A percentile compares a stretch with the other conserved stretches of the same genome.
phyloP scores from a whole-genome alignment of 768 basidiomycete species.

The Boletus edulis region DNA sequence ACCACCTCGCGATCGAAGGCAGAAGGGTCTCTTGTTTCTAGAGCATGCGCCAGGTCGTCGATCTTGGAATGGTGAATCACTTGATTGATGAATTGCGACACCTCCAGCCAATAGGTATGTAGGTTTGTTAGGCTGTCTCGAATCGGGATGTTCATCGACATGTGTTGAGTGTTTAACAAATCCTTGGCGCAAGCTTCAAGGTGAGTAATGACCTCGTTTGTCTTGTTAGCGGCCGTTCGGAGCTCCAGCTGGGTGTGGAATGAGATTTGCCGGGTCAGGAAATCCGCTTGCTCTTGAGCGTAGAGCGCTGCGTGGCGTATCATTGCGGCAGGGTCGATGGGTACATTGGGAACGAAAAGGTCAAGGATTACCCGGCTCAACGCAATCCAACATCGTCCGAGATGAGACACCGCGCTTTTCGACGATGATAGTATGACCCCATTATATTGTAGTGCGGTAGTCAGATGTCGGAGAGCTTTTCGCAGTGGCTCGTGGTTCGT shows the following conservation, averaged over 20 bases:
- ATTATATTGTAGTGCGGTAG: constrained; percentile 24
- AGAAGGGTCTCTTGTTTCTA: constrained; percentile 37
- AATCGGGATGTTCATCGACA: constrained; percentile 29
- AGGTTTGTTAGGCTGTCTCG: constrained; percentile 48
- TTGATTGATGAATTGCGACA: constrained; percentile 70
- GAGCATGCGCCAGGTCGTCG: constrained; percentile 40
- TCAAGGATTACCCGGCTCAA: constrained; percentile 59
- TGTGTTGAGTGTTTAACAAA: constrained; percentile 22
- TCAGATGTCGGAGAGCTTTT: constrained; percentile 33
- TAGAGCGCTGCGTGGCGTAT: constrained; percentile 47
- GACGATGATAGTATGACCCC: constrained; percentile 9
- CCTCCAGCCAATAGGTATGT: constrained; percentile 71
- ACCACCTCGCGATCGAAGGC: constrained; percentile 60
- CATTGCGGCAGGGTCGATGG: constrained; percentile 82
- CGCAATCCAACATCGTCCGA: constrained; percentile 58
- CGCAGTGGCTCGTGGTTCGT: constrained; percentile 36
- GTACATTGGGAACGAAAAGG: constrained; percentile 77
- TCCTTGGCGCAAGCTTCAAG: constrained; percentile 40
- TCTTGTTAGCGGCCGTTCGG: constrained; percentile 51
- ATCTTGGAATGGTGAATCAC: constrained; percentile 49
- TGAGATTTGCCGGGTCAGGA: constrained; percentile 46
- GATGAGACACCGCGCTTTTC: constrained; percentile 29
- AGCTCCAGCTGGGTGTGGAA: constrained; percentile 57
- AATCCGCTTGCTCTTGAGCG: constrained; percentile 38
- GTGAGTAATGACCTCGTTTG: constrained; percentile 47